Conservation (phyloP, 495 filamentous ascomycete species). For the Lindgomyces ingoldianus region DNA sequence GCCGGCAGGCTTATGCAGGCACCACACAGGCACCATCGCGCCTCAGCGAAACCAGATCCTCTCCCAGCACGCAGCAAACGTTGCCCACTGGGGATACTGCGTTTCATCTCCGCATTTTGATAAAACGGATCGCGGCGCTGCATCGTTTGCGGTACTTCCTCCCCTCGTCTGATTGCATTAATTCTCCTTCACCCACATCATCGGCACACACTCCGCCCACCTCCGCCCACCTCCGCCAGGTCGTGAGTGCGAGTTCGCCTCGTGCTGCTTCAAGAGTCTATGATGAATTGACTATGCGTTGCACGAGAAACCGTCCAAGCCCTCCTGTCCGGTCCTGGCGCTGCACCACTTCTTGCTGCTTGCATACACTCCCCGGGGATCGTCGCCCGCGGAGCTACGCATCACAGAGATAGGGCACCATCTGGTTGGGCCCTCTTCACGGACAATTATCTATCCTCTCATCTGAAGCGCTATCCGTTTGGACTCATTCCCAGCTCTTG, state of each 20-base stretch:
- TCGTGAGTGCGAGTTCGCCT: too few relatives aligned
- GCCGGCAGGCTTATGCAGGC: not conserved
- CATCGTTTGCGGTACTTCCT: conserved; percentile 20
- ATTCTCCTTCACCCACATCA: not conserved
- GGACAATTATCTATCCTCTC: not conserved
- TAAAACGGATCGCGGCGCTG: conserved; percentile 3
- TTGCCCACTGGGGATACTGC: conserved; percentile 8
- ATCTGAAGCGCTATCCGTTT: not conserved
- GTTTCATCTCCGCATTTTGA: conserved; percentile 34
- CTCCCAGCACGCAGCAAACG: not conserved
- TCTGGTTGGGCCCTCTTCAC: not conserved
- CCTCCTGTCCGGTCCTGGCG: not conserved
- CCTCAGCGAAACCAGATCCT: not conserved
- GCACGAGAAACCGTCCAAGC: conserved; percentile 1
- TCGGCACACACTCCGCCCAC: not conserved
- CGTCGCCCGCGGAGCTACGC: not conserved
- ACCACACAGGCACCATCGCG: not conserved
- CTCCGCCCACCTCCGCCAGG: too few relatives aligned
- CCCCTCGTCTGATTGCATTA: not conserved
- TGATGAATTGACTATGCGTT: not conserved
- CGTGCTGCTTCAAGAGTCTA: too few relatives aligned
- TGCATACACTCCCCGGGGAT: not conserved
- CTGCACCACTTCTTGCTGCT: not conserved
- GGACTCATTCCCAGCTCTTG: conserved; percentile 1
- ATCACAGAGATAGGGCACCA: not conserved